Percentiles rank a stretch among this genome's conserved stretches.
These are phyloP conservation scores for Trichomonas tenax DNA, from an alignment of 208 protist genomes.

Conservation along the genomic window DNA sequence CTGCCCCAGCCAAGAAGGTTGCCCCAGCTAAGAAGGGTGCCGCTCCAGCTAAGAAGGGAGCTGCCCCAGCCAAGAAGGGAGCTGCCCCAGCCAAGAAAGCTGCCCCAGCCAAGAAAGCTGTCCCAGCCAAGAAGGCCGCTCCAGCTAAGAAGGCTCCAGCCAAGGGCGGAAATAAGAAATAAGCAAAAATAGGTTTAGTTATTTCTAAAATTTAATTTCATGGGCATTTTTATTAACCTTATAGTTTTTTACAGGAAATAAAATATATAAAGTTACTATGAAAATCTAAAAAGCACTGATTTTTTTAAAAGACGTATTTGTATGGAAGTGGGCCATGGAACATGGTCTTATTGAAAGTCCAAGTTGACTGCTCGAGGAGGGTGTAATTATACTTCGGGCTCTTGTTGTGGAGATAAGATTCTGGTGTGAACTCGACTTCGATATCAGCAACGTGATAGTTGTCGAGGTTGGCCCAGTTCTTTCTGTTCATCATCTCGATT, in stretches of 20 bases:
- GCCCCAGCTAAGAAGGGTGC: not conserved
- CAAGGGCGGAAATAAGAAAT: not conserved
- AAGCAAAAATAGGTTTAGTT: not conserved
- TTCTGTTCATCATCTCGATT: not conserved
- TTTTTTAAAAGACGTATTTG: not conserved
- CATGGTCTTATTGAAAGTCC: too few relatives aligned
- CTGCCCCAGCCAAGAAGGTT: not conserved
- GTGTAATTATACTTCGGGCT: not conserved
- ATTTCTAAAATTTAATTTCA: too few relatives aligned
- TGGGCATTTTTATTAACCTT: too few relatives aligned
- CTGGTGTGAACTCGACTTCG: not conserved
- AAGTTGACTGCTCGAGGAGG: not conserved
- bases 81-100: not conserved
- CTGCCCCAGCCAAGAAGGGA: not conserved
- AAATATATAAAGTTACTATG: too few relatives aligned
- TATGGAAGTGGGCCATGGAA: constrained; percentile 20
- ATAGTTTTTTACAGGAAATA: too few relatives aligned
- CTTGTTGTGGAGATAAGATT: not conserved
- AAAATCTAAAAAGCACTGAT: too few relatives aligned
- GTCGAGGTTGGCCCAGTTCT: not conserved
- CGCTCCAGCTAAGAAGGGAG: not conserved
- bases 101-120: not conserved
- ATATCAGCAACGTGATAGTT: not conserved
- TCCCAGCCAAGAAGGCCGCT: not conserved
- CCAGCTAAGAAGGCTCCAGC: not conserved